Percentiles rank a stretch among this genome's conserved stretches.
These are phyloP conservation scores for Neurospora intermedia DNA, from an alignment of 495 filamentous ascomycete genomes.

Conservation along the genomic window DNA sequence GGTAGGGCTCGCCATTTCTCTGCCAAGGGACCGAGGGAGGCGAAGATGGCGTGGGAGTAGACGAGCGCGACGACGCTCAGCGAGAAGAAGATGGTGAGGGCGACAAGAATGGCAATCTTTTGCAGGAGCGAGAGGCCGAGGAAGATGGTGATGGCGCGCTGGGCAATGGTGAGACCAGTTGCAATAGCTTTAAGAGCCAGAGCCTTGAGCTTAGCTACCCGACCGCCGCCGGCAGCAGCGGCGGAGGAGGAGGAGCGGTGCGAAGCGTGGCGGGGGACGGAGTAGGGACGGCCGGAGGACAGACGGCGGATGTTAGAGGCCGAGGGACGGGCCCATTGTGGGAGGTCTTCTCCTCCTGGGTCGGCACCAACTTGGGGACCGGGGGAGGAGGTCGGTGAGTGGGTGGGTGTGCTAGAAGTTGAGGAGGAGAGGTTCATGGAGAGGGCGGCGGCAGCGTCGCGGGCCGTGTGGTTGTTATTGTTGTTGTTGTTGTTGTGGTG, in stretches of 20 bases:
- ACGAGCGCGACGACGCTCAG: constrained; percentile 56
- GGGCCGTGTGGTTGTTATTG: neutral
- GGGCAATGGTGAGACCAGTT: constrained; percentile 5
- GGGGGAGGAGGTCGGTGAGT: constrained; percentile 2
- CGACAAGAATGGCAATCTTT: constrained; percentile 38
- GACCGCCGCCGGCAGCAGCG: neutral
- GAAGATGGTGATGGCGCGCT: constrained; percentile 20
- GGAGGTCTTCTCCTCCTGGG: neutral
- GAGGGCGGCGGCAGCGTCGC: constrained; percentile 16
- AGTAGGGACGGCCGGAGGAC: constrained; percentile 5
- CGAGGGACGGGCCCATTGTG: constrained; percentile 5
- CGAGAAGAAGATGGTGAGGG: constrained; percentile 37
- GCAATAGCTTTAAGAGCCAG: constrained; percentile 11
- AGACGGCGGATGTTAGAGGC: constrained; percentile 4
- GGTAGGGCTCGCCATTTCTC: constrained; percentile 57
- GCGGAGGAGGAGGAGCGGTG: constrained; percentile 13
- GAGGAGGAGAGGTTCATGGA: constrained; percentile 11
- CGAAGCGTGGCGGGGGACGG: constrained; percentile 10
- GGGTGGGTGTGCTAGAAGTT: constrained; percentile 2
- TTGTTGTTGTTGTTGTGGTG: neutral
- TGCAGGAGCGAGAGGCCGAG: constrained; percentile 47
- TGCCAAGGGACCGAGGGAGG: constrained; percentile 57
- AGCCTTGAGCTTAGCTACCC: neutral
- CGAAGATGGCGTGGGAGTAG: constrained; percentile 69
- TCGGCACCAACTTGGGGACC: neutral